Evolutionary conservation across 306 rosid species (phyloP), one percentile per base, ranked within the genome.

Genomic region (Mucuna pruriens): DNA sequence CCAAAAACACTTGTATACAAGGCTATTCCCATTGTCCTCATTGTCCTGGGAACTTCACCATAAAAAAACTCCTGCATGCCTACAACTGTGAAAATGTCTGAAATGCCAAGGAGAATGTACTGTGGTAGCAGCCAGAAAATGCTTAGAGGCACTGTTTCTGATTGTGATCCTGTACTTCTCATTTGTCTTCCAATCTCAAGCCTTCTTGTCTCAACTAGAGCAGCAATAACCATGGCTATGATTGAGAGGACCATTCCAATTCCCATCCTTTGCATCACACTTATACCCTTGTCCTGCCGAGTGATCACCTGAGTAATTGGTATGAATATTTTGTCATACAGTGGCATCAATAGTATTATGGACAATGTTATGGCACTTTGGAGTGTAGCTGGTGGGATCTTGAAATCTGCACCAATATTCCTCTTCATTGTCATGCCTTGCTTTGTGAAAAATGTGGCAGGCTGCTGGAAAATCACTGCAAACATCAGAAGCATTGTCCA

Each of bases 371-470:
- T 93, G 0, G 96, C 84, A 51, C 96, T 93, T 78, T 95, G 99
- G 5, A 95, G 91, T 48, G 99, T 91, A 16, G 99, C 99, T 15
- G 99, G 99, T 44, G 99, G 99, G 45, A 95, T 88, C 78, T 83
- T 93, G 89, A 95, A 95, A 51, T 77, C 73, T 60, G 46, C 33
- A 42, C 97, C 94, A 0, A 93, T 85, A 86, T 88, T 90, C 48
- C 99, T 85, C 90, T 92, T 83, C 99, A 95, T 95, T 66, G 98
- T 87, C 96, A 89, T 92, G 57, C 99, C 99, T 89, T 95, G 99
- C 73, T 95, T 95, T 22, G 99, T 95, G 83, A 91, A 95, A 63
- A 95, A 95, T 5, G 99, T 93, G 1, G 92, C 88, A 6, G 99
- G 98, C 48, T 89, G 94, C 19, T 93, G 98, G 60, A 93, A 95